Evolutionary conservation across 2,329 filamentous ascomycete genomes (phyloP), one percentile per base, ranked within the genome.

Genomic region (Sporothrix sp.): DNA sequence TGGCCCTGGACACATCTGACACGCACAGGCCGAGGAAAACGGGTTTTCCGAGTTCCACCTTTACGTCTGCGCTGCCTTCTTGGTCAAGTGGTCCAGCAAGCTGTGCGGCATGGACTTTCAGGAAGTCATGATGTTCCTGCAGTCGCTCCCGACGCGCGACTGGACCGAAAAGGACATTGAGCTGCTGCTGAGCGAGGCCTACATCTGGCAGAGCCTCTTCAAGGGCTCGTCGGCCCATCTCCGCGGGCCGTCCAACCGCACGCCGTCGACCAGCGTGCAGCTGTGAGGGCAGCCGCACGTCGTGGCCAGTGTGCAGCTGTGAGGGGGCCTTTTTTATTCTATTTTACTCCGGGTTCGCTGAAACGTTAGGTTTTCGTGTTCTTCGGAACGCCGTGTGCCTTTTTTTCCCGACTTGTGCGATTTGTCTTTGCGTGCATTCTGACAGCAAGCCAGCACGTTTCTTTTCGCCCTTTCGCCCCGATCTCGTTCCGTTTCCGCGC

Each of bases 111-210:
- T 97, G 91, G 93, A 98, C 65, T 97, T 97, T 58, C 78, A 97
- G 71, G 91, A 96, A 66, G 84, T 95, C 53, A 96, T 98, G 90
- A 98, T 98, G 91, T 98, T 98, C 64, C 71, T 98, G 50, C 93
- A 98, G 69, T 87, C 88, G 39, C 71, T 98, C 52, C 93, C 94
- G 3, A 98, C 94, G 7, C 84, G 85, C 59, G 79, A 84, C 50
- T 98, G 93, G 93, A 96, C 88, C 1, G 93, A 96, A 65, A 97
- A 97, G 71, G 93, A 98, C 63, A 95, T 98, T 60, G 93, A 97
- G 66, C 76, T 98, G 52, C 73, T 98, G 50, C 74, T 98, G 38
- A 96, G 89, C 63, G 93, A 98, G 70, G 93, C 93, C 3, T 98
- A 93, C 61, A 96, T 98, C 57, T 98, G 93, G 94, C 90, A 98